These are phyloP conservation scores for Candida sanyaensis DNA, from an alignment of 1,139 yeast species.

Conservation along the genomic window DNA sequence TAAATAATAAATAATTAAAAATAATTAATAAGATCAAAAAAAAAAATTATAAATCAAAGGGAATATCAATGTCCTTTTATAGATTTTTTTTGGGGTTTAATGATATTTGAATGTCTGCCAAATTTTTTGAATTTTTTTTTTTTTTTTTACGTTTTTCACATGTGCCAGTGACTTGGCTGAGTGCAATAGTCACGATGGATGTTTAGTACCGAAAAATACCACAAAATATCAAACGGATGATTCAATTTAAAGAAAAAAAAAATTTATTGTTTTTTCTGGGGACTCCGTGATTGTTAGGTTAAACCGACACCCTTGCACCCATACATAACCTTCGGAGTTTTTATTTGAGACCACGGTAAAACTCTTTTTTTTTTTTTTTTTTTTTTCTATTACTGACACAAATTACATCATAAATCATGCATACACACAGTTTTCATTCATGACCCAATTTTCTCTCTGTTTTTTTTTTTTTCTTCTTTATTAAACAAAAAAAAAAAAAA, in stretches of 20 bases:
- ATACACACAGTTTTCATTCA: background rate
- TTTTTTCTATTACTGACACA: no score
- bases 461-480: background rate
- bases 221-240: background rate
- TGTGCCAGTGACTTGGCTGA: no score
- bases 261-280: background rate
- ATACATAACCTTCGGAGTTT: constrained; percentile 1
- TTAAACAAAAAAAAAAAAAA: no score
- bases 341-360: background rate
- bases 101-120: background rate
- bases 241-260: background rate
- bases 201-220: background rate
- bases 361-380: no score
- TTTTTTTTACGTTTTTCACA: background rate
- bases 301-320: constrained; percentile 3
- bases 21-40: background rate
- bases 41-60: background rate
- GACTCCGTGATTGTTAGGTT: background rate
- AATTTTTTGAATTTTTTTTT: background rate
- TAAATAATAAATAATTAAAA: background rate
- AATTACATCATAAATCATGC: background rate
- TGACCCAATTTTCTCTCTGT: background rate
- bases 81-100: background rate
- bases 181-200: background rate
- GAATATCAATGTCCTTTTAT: constrained; percentile 2